Evolutionary conservation across 2,329 filamentous ascomycete genomes (phyloP).

Genomic region (Ceratocystis cubensis): DNA sequence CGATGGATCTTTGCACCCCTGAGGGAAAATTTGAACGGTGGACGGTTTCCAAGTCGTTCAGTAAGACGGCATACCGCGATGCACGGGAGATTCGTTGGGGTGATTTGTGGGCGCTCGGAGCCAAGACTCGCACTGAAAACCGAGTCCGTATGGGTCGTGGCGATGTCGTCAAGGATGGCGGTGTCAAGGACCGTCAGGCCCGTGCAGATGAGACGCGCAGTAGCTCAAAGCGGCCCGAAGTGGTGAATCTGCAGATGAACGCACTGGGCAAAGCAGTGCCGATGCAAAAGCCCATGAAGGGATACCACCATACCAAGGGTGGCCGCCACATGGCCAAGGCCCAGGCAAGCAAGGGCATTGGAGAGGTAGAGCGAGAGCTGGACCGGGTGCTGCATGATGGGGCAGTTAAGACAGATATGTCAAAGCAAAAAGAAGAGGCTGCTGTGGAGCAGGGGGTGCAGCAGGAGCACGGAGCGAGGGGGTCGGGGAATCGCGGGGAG

Average conservation of each 20-base stretch:
- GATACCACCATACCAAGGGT: slow-evolving; percentile 20
- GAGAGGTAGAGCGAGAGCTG: slow-evolving; percentile 14
- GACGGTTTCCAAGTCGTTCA: slow-evolving; percentile 75
- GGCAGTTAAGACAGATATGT: slow-evolving; percentile 8
- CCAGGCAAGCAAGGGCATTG: slow-evolving; percentile 16
- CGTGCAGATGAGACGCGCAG: slow-evolving; percentile 14
- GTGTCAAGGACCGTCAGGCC: slow-evolving; percentile 19
- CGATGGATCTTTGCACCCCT: slow-evolving; percentile 81
- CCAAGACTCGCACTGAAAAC: slow-evolving; percentile 64
- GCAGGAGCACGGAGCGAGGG: neutral
- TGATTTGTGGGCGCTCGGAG: slow-evolving; percentile 88
- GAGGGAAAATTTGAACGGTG: slow-evolving; percentile 78
- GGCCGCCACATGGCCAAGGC: slow-evolving; percentile 19
- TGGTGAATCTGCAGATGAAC: slow-evolving; percentile 21
- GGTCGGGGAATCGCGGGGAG: no score
- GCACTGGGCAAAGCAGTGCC: slow-evolving; percentile 19
- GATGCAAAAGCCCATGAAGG: slow-evolving; percentile 21
- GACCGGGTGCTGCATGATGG: slow-evolving; percentile 18
- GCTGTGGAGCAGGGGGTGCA: neutral
- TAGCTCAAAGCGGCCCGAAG: slow-evolving; percentile 12
- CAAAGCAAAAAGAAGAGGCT: neutral
- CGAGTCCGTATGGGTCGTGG: slow-evolving; percentile 47
- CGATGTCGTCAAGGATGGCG: slow-evolving; percentile 26
- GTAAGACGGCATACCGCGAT: slow-evolving; percentile 74
- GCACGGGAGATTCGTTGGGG: slow-evolving; percentile 85